These are phyloP conservation scores for Perilla frutescens DNA, from an alignment of 257 asterid genomes.

Conservation along the genomic window DNA sequence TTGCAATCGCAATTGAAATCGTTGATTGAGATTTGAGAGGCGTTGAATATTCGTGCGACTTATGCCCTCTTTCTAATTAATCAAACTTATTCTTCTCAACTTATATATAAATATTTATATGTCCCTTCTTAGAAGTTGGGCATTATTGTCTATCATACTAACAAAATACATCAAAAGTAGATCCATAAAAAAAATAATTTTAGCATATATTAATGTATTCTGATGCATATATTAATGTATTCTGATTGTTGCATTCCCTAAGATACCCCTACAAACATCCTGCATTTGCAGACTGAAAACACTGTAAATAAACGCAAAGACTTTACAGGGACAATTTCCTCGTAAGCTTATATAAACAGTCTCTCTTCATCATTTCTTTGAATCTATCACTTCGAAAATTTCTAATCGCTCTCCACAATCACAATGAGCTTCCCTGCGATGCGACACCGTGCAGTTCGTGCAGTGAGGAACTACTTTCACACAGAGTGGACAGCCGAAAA, in stretches of 20 bases:
- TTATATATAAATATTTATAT: no score
- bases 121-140: no score
- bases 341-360: not conserved
- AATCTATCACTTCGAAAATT: constrained; percentile 14
- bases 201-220: no score
- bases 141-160: no score
- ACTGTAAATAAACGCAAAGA: no score
- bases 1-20: not conserved
- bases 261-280: not conserved
- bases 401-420: constrained; percentile 5
- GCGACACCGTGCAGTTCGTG: constrained; percentile 24
- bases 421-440: constrained; percentile 1
- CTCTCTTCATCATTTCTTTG: not conserved
- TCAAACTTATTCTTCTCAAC: no score
- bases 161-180: no score
- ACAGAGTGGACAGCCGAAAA: constrained; percentile 4
- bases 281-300: no score
- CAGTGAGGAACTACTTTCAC: constrained; percentile 1
- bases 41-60: not conserved
- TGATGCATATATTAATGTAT: no score
- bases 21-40: not conserved
- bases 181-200: no score
- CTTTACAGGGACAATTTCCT: no score
- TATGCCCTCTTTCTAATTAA: not conserved
- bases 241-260: not conserved